Conservation (phyloP, 2,329 filamentous ascomycete genomes). For the Aureobasidium pullulans region DNA sequence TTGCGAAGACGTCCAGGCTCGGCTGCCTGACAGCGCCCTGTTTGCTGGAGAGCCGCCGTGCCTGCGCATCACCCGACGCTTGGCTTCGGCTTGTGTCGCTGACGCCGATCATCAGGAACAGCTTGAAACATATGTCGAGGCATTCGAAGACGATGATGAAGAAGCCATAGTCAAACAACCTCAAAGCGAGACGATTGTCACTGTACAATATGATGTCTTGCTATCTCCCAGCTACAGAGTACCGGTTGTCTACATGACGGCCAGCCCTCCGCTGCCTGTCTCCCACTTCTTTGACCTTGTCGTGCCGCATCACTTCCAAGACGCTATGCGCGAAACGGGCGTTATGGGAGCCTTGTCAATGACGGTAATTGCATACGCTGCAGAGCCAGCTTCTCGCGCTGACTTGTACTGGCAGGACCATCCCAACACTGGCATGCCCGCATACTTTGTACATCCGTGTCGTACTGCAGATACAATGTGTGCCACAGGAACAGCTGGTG, state of each 20-base stretch:
- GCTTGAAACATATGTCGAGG: neutral
- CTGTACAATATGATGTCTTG: constrained; percentile 32
- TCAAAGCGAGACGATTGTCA: constrained; percentile 19
- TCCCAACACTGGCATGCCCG: constrained; percentile 67
- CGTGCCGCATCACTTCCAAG: constrained; percentile 27
- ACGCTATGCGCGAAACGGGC: constrained; percentile 24
- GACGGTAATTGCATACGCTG: constrained; percentile 20
- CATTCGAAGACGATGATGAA: neutral
- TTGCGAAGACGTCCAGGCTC: constrained; percentile 22
- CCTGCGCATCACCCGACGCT: constrained; percentile 10
- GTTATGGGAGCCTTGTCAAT: constrained; percentile 31
- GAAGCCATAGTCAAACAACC: neutral
- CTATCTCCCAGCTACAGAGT: constrained; percentile 39
- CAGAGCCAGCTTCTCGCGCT: neutral
- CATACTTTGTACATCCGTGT: constrained; percentile 91
- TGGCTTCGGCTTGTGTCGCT: neutral
- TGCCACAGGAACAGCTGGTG: constrained; percentile 32
- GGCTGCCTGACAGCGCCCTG: constrained; percentile 16
- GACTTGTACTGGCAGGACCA: constrained; percentile 57
- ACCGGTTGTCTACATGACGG: constrained; percentile 36
- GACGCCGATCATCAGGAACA: neutral
- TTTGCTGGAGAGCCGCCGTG: neutral
- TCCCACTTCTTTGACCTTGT: constrained; percentile 30
- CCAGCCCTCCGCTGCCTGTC: constrained; percentile 16
- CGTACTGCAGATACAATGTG: constrained; percentile 75